Percentiles rank a stretch among this genome's conserved stretches.
phyloP scores from a whole-genome alignment of 495 filamentous ascomycete species.

The Oidiodendron maius region DNA sequence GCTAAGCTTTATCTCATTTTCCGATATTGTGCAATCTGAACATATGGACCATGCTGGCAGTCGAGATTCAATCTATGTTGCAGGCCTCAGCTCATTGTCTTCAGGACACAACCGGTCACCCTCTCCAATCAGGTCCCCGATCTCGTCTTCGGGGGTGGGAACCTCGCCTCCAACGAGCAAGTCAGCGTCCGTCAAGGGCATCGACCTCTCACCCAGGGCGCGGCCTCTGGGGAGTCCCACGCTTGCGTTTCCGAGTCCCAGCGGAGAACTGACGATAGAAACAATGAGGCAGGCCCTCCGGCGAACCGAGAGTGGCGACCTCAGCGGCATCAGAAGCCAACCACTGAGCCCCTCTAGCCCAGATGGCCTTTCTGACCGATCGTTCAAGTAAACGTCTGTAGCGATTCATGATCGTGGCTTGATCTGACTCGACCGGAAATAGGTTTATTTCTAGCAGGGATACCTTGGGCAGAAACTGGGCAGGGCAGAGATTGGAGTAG shows the following conservation, averaged over 20 bases:
- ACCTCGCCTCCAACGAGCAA: slow-evolving; percentile 66
- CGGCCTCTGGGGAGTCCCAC: slow-evolving; percentile 46
- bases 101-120: slow-evolving; percentile 61
- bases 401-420: too few relatives aligned
- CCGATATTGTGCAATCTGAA: slow-evolving; percentile 89
- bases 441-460: slow-evolving; percentile 17
- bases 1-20: slow-evolving; percentile 89
- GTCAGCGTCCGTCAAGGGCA: slow-evolving; percentile 56
- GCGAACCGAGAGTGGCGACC: slow-evolving; percentile 75
- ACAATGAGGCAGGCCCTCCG: slow-evolving; percentile 85
- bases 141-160: slow-evolving; percentile 55
- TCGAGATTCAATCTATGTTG: slow-evolving; percentile 55
- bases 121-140: slow-evolving; percentile 63
- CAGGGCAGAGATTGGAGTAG: slow-evolving; percentile 7
- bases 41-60: slow-evolving; percentile 54
- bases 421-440: too few relatives aligned
- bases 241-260: slow-evolving; percentile 23
- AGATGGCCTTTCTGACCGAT: slow-evolving; percentile 17
- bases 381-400: slow-evolving; percentile 8
- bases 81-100: slow-evolving; percentile 44
- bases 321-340: slow-evolving; percentile 56
- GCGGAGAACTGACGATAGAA: slow-evolving; percentile 75
- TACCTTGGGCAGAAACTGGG: slow-evolving; percentile 17
- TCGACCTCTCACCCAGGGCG: slow-evolving; percentile 53
- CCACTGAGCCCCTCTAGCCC: slow-evolving; percentile 51